phyloP scores from a whole-genome alignment of 768 basidiomycete genomes.

The Polyporus arcularius region DNA sequence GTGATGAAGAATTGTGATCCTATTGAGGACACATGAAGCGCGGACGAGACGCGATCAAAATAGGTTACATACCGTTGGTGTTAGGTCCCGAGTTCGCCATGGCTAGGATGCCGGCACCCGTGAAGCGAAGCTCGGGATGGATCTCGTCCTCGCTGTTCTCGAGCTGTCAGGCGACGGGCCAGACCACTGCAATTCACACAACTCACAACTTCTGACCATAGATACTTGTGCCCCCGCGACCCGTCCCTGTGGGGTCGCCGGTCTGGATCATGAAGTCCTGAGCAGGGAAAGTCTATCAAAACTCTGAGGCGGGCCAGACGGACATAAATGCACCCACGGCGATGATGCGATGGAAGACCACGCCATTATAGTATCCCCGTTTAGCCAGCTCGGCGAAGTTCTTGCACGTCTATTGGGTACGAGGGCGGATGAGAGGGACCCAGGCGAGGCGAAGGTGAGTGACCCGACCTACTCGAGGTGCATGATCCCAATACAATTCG shows the following conservation, averaged over 20 bases:
- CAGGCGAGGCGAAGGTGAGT: neutral
- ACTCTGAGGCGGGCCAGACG: neutral
- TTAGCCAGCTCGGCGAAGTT: constrained; percentile 93
- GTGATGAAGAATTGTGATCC: constrained; percentile 97
- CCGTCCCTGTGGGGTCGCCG: constrained; percentile 95
- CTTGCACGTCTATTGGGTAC: constrained; percentile 73
- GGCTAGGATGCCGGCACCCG: constrained; percentile 93
- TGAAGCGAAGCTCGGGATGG: constrained; percentile 87
- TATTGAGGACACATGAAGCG: constrained; percentile 29
- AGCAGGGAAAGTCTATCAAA: constrained; percentile 4
- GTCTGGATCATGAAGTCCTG: constrained; percentile 98
- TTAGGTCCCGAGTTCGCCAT: constrained; percentile 99
- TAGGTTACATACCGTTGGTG: constrained; percentile 61
- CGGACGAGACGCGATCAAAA: neutral
- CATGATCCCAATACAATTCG: constrained; percentile 92
- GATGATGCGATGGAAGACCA: constrained; percentile 91
- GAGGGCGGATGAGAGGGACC: constrained; percentile 14
- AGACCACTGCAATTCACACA: neutral
- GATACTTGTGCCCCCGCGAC: constrained; percentile 87
- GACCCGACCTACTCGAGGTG: constrained; percentile 57
- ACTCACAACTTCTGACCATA: constrained; percentile 87
- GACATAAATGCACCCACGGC: constrained; percentile 49
- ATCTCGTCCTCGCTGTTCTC: constrained; percentile 81
- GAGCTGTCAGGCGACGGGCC: neutral
- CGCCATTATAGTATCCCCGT: constrained; percentile 90